Evolutionary conservation across 768 basidiomycete genomes (phyloP).

Genomic region (Leccinellum albellum): DNA sequence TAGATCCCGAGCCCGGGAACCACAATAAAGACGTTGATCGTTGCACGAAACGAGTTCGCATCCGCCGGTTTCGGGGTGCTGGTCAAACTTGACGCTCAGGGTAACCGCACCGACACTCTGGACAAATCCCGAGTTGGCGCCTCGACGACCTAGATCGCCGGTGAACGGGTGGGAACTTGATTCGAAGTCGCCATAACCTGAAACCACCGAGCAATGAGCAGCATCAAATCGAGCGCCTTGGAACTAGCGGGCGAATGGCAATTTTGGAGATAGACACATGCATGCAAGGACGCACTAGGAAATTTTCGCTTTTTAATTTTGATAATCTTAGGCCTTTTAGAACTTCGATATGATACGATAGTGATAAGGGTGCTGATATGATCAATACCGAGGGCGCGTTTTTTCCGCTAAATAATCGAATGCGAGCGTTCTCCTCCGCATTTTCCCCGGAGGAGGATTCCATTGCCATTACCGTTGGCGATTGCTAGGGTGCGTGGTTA

Average conservation of each 20-base stretch:
- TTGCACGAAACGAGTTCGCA: conserved; percentile 25
- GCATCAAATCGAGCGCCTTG: neutral
- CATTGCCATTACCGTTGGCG: neutral
- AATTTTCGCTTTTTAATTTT: neutral
- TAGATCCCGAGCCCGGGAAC: neutral
- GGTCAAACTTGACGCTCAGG: neutral
- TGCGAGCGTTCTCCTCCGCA: neutral
- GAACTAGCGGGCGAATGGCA: neutral
- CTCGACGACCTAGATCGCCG: conserved; percentile 13
- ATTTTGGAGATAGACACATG: neutral
- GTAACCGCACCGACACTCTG: neutral
- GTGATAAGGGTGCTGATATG: neutral
- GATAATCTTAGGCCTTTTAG: neutral
- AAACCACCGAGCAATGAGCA: neutral
- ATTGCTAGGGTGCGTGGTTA: neutral
- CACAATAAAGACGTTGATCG: conserved; percentile 6
- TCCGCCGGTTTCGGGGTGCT: neutral
- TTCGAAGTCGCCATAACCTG: neutral
- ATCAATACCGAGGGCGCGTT: neutral
- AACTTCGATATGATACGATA: neutral
- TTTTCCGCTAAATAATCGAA: no score
- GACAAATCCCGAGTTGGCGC: conserved; percentile 1
- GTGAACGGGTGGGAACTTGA: conserved; percentile 44
- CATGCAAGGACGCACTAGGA: no score
- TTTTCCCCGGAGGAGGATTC: neutral